Conservation (phyloP, 192 early-diverging fungal species). For the Dimargaris xerosporica region DNA sequence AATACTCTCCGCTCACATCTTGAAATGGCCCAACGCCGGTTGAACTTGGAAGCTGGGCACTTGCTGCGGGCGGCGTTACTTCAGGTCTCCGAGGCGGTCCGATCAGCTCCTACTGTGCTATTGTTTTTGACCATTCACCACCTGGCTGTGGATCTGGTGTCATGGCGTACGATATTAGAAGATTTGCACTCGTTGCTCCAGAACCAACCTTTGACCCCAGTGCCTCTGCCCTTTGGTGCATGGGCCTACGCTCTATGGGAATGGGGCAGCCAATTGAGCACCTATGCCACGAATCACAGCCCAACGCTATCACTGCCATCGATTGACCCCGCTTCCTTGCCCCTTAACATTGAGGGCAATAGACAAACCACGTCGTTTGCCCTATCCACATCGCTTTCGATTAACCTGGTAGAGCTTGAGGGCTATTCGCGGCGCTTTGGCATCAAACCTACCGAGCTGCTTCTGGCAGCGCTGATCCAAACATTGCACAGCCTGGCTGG, state of each 20-base stretch:
- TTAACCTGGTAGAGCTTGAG: too few species aligned
- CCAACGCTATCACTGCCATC: too few species aligned
- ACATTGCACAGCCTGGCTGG: background rate
- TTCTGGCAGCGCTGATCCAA: constrained; percentile 1
- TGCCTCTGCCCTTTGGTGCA: too few species aligned
- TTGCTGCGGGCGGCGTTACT: background rate
- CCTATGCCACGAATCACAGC: too few species aligned
- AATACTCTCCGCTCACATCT: too few species aligned
- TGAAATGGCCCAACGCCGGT: background rate
- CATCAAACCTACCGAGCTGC: background rate
- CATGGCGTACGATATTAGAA: constrained; percentile 20
- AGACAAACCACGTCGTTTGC: background rate
- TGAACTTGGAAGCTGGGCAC: background rate
- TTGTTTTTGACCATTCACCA: constrained; percentile 19
- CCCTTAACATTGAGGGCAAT: background rate
- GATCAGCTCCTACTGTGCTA: background rate
- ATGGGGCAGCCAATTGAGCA: too few species aligned
- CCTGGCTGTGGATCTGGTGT: constrained; percentile 17
- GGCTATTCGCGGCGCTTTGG: too few species aligned
- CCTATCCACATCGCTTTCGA: too few species aligned
- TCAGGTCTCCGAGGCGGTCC: background rate
- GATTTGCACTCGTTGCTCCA: constrained; percentile 12
- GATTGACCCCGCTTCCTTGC: background rate
- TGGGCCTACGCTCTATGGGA: too few species aligned
- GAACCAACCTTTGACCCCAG: background rate